Evolutionary conservation across 768 basidiomycete species (phyloP).

Genomic region (Ramaria rubella): DNA sequence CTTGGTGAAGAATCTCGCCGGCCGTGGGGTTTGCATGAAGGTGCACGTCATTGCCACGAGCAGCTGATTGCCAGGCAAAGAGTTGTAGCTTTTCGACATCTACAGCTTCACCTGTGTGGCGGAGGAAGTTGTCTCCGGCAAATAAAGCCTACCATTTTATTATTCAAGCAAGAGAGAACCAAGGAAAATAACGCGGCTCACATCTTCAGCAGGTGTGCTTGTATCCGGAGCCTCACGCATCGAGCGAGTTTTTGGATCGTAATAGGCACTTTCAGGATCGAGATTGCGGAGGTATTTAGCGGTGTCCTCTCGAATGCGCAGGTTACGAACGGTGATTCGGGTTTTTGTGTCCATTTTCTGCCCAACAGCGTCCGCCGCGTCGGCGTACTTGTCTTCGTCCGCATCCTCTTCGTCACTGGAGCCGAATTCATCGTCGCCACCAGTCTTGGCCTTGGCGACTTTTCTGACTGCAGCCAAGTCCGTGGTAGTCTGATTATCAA

Average conservation of each 20-base stretch:
- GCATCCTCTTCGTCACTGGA: slow-evolving; percentile 94
- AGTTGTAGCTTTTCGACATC: slow-evolving; percentile 89
- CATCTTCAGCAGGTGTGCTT: slow-evolving; percentile 79
- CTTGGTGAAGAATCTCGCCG: slow-evolving; percentile 83
- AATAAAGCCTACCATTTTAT: slow-evolving; percentile 63
- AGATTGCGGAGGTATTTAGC: slow-evolving; percentile 98
- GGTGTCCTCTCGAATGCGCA: slow-evolving; percentile 98
- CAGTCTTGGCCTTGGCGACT: slow-evolving; percentile 82
- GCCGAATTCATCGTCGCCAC: slow-evolving; percentile 89
- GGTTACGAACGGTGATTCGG: slow-evolving; percentile 93
- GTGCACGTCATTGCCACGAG: slow-evolving; percentile 91
- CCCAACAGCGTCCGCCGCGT: slow-evolving; percentile 94
- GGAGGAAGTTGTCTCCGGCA: slow-evolving; percentile 94
- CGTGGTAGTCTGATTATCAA: slow-evolving; percentile 94
- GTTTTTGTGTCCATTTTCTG: slow-evolving; percentile 98
- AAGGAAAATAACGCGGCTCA: slow-evolving; percentile 39
- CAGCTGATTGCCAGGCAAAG: slow-evolving; percentile 95
- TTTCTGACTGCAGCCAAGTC: slow-evolving; percentile 87
- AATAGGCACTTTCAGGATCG: slow-evolving; percentile 93
- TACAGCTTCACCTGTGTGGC: slow-evolving; percentile 86
- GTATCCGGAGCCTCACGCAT: slow-evolving; percentile 95
- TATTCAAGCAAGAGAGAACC: not conserved
- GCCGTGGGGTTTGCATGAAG: slow-evolving; percentile 95
- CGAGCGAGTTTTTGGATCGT: slow-evolving; percentile 98
- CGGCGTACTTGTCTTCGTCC: slow-evolving; percentile 97